phyloP scores from a whole-genome alignment of 176 grass and related monocot genomes.

The Cymbopogon citratus region DNA sequence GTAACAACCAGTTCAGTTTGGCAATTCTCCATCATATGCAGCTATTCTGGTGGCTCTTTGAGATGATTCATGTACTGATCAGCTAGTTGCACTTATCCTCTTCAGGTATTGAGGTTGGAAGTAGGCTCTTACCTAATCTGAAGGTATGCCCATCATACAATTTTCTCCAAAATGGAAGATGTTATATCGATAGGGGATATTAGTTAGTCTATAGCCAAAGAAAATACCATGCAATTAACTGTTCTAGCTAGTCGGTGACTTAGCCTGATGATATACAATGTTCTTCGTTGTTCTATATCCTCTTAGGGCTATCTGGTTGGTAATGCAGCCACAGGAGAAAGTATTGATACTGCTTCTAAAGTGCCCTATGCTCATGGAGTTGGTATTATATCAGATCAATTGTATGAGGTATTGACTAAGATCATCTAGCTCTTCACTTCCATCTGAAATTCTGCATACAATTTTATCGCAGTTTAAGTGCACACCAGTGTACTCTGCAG shows the following conservation, averaged over 20 bases:
- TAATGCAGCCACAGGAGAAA: not conserved
- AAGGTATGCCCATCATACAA: not conserved
- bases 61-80: not conserved
- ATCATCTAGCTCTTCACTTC: not conserved
- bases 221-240: too few relatives aligned
- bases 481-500: not conserved
- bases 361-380: conserved; percentile 6
- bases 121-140: not conserved
- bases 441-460: not conserved
- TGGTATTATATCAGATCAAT: conserved; percentile 3
- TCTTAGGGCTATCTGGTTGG: conserved; percentile 1
- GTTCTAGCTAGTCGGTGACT: not conserved
- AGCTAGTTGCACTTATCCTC: not conserved
- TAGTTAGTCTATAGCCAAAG: not conserved
- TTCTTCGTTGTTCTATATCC: not conserved
- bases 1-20: not conserved
- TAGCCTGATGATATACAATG: not conserved
- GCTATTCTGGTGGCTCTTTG: not conserved
- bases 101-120: not conserved
- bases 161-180: not conserved
- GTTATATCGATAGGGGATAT: not conserved
- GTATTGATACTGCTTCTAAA: not conserved
- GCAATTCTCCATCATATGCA: not conserved
- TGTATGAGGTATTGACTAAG: conserved; percentile 1
- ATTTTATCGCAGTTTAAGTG: not conserved